Evolutionary conservation across 2,329 filamentous ascomycete genomes (phyloP), one percentile per base, ranked within the genome.

Genomic region (Fusarium penzigii): DNA sequence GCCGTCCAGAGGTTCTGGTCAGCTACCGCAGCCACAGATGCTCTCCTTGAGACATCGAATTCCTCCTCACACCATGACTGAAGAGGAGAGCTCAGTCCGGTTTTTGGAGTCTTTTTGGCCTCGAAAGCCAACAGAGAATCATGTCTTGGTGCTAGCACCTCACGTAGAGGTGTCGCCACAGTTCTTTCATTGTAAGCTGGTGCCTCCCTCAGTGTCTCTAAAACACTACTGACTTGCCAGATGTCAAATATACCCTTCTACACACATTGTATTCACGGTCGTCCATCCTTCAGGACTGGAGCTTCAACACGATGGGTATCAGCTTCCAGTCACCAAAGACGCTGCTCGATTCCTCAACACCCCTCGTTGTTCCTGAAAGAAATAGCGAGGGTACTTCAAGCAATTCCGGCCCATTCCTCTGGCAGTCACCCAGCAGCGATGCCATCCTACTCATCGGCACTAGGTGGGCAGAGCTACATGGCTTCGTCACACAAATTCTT

Each of bases 101-200:
- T 89, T 93, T 52, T 74, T 96, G 6, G 92, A 97, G 73, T 88
- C 90, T 0, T 96, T 96, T 69, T 97, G 92, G 79, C 92, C 94
- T 2, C 73, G 77, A 3, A 77, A 84, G 52, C 77, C 84, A 6
- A 68, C 70, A 2, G 72, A 83, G 47, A 43, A 86, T 87, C 91
- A 97, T 68, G 83, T 96, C 3, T 78, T 99, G n/a, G 73, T 97
- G 2, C 80, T 99, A 6, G 92, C 91, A 6, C 84, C 92, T 1
- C 86, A 96, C 60, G 82, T 81, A 1, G 89, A 97, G 68, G 72
- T 97, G 1, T 89, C 90, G 1, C 85, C 87, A 2, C 81, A 89
- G 2, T 97, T 91, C 68, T 93, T 88, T 57, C 90, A 96, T 57
- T 96, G 81, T 83, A 70, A 13, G 13, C 34, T 13, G 16, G 2